phyloP scores from a whole-genome alignment of 192 early-diverging fungal genomes.

The Thoreauomyces humboldtii region DNA sequence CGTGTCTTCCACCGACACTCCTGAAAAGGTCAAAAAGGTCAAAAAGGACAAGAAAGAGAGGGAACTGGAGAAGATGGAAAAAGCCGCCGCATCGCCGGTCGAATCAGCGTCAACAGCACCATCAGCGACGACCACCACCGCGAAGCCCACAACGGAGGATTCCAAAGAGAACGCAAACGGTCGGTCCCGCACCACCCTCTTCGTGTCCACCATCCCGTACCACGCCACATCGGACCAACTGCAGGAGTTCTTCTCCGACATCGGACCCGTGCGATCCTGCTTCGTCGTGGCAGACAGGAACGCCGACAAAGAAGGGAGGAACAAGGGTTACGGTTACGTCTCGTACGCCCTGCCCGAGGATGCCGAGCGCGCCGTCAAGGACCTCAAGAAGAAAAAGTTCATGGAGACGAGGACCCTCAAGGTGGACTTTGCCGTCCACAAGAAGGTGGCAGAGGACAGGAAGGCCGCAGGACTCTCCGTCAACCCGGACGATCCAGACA shows the following conservation, averaged over 20 bases:
- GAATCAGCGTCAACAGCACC: not conserved
- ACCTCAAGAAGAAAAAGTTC: constrained; percentile 76
- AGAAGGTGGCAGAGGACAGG: constrained; percentile 32
- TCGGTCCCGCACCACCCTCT: constrained; percentile 57
- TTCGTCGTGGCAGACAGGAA: constrained; percentile 77
- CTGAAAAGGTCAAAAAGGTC: constrained; percentile 2
- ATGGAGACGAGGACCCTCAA: constrained; percentile 63
- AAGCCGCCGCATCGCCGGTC: not conserved
- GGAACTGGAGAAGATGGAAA: not conserved
- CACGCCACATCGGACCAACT: constrained; percentile 78
- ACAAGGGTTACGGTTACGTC: constrained; percentile 92
- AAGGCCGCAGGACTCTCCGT: constrained; percentile 14
- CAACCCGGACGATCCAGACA: constrained; percentile 9
- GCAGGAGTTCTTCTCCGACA: constrained; percentile 82
- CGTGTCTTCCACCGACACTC: not conserved
- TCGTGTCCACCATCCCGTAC: constrained; percentile 84
- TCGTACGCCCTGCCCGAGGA: constrained; percentile 79
- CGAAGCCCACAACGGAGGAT: not conserved
- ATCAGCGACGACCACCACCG: not conserved
- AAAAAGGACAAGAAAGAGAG: constrained; percentile 2
- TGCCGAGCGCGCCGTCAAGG: constrained; percentile 72
- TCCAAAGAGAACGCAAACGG: not conserved
- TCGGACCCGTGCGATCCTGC: constrained; percentile 85
- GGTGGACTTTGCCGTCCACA: constrained; percentile 76
- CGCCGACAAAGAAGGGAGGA: constrained; percentile 46